Evolutionary conservation across 1,139 yeast species (phyloP).

Genomic region (Wickerhamomyces sp.): DNA sequence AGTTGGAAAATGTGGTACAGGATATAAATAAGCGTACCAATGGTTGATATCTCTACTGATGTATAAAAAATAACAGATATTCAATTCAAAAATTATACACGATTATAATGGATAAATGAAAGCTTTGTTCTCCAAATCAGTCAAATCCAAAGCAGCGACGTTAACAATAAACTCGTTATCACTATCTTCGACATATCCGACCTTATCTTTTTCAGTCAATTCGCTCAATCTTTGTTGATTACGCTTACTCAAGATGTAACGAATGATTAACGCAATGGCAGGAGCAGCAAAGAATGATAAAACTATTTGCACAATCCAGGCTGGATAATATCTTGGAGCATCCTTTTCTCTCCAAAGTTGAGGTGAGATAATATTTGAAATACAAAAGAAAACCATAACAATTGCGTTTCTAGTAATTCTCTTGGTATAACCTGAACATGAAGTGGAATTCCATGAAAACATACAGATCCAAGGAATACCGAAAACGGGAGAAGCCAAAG

Average conservation of each 20-base stretch:
- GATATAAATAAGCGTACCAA: slow-evolving; percentile 42
- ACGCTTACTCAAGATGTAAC: slow-evolving; percentile 35
- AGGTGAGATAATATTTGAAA: slow-evolving; percentile 42
- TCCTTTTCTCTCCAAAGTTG: slow-evolving; percentile 39
- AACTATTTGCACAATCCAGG: slow-evolving; percentile 53
- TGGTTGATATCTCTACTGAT: slow-evolving; percentile 2
- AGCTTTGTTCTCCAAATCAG: slow-evolving; percentile 43
- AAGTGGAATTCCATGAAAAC: slow-evolving; percentile 34
- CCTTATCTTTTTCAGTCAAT: slow-evolving; percentile 9
- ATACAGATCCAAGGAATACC: slow-evolving; percentile 41
- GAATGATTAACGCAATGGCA: slow-evolving; percentile 32
- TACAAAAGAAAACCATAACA: slow-evolving; percentile 35
- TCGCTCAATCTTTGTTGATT: slow-evolving; percentile 31
- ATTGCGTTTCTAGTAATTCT: slow-evolving; percentile 36
- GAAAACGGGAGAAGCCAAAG: slow-evolving; percentile 35
- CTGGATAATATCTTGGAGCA: slow-evolving; percentile 40
- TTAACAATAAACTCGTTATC: slow-evolving; percentile 29
- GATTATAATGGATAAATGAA: slow-evolving; percentile 38
- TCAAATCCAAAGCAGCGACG: slow-evolving; percentile 41
- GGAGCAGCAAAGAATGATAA: slow-evolving; percentile 42
- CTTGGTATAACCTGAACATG: slow-evolving; percentile 39
- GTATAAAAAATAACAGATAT: not conserved
- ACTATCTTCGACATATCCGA: slow-evolving; percentile 19
- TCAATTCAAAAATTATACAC: not conserved
- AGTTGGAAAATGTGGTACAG: slow-evolving; percentile 49